Evolutionary conservation across 257 asterid genomes (phyloP).

Genomic region (Penstemon newberryi): DNA sequence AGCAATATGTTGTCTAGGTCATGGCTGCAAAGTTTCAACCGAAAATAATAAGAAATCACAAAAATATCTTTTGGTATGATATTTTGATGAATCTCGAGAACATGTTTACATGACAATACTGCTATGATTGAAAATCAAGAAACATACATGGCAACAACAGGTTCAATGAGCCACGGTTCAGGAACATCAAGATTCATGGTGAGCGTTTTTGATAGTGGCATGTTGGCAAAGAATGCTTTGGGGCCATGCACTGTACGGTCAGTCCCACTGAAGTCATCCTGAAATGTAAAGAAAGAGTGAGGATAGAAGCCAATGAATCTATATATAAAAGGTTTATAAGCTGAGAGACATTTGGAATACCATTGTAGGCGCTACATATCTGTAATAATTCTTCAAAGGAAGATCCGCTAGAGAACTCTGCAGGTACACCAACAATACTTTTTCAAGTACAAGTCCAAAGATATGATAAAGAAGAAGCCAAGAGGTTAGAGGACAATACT

Average conservation of each 20-base stretch:
- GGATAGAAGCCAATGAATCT: constrained; percentile 24
- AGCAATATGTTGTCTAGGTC: constrained; percentile 96
- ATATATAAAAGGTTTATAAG: constrained; percentile 24
- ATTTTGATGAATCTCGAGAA: neutral
- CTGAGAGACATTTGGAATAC: constrained; percentile 45
- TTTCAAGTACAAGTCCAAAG: constrained; percentile 18
- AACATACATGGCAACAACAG: constrained; percentile 88
- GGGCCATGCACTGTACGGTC: constrained; percentile 84
- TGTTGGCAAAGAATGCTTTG: constrained; percentile 88
- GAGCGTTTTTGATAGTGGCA: constrained; percentile 95
- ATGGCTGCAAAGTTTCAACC: constrained; percentile 57
- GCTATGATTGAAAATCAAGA: neutral
- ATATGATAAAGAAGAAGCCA: neutral
- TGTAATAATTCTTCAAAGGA: constrained; percentile 96
- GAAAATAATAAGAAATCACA: neutral
- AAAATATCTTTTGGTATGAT: neutral
- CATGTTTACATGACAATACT: neutral
- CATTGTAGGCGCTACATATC: constrained; percentile 95
- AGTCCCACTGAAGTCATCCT: constrained; percentile 90
- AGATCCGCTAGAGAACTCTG: constrained; percentile 98
- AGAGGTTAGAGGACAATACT: no score
- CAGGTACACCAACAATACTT: constrained; percentile 26
- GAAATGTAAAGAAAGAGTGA: constrained; percentile 39
- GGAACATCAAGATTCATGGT: constrained; percentile 99
- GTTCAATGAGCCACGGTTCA: constrained; percentile 98